phyloP scores from a whole-genome alignment of 441 rosid species.

The Biscutella laevigata region DNA sequence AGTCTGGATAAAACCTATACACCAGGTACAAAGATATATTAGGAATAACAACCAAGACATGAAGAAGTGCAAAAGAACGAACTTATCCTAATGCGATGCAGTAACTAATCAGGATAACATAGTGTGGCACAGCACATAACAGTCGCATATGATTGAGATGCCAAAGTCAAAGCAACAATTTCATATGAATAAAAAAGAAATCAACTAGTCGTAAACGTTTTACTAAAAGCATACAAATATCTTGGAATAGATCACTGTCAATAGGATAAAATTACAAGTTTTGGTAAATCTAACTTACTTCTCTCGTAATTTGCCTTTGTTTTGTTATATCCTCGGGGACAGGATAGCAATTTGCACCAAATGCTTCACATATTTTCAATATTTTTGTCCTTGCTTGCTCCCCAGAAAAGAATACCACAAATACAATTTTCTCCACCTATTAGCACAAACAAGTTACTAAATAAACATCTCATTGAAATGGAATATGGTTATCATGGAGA shows the following conservation, averaged over 20 bases:
- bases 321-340: conserved; percentile 79
- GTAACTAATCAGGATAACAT: neutral
- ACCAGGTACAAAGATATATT: conserved; percentile 21
- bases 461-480: conserved; percentile 9
- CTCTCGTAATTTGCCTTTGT: conserved; percentile 82
- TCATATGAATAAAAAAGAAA: neutral
- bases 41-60: conserved; percentile 9
- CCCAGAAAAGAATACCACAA: conserved; percentile 90
- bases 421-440: conserved; percentile 80
- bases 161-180: neutral
- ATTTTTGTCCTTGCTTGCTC: conserved; percentile 88
- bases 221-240: neutral
- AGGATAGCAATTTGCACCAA: conserved; percentile 92
- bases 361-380: conserved; percentile 87
- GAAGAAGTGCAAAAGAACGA: no score
- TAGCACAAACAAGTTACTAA: conserved; percentile 12
- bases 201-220: neutral
- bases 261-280: neutral
- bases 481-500: conserved; percentile 1
- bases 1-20: conserved; percentile 76
- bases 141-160: neutral
- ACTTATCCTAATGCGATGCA: neutral
- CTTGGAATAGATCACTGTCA: neutral
- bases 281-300: conserved; percentile 40
- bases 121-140: conserved; percentile 5